Conservation (phyloP, 306 rosid genomes). For the Macrotyloma uniflorum region DNA sequence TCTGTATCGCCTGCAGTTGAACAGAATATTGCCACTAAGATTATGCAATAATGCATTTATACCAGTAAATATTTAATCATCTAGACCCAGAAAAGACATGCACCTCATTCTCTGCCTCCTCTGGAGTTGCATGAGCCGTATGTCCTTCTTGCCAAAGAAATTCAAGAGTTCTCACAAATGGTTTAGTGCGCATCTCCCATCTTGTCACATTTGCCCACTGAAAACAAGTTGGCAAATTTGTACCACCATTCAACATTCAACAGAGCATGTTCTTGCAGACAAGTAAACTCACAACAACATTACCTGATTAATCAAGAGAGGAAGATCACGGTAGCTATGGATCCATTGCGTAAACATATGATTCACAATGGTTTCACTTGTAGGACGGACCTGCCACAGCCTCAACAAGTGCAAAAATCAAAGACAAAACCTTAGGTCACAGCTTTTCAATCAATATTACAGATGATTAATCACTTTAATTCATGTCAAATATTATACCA, state of each 20-base stretch:
- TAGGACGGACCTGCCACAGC: slow-evolving; percentile 95
- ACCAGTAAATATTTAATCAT: slow-evolving; percentile 2
- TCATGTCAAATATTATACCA: slow-evolving; percentile 6
- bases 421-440: slow-evolving; percentile 74
- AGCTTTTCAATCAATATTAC: slow-evolving; percentile 32
- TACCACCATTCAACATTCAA: background rate
- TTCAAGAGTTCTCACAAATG: slow-evolving; percentile 93
- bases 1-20: slow-evolving; percentile 88
- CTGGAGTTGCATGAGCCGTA: slow-evolving; percentile 89
- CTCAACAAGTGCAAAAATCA: slow-evolving; percentile 88
- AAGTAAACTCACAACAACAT: slow-evolving; percentile 23
- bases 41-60: background rate
- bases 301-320: slow-evolving; percentile 91
- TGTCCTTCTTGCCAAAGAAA: slow-evolving; percentile 99
- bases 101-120: slow-evolving; percentile 97
- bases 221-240: slow-evolving; percentile 9
- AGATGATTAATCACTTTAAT: slow-evolving; percentile 20
- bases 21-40: slow-evolving; percentile 36
- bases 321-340: slow-evolving; percentile 96
- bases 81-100: slow-evolving; percentile 25
- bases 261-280: background rate
- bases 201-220: slow-evolving; percentile 99
- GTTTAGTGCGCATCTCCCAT: slow-evolving; percentile 99
- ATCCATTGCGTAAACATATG: slow-evolving; percentile 99
- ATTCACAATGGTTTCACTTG: slow-evolving; percentile 95